Base-by-base conservation (phyloP, 805 yeast genomes). In the Wickerhamiella alocasiicola region DNA sequence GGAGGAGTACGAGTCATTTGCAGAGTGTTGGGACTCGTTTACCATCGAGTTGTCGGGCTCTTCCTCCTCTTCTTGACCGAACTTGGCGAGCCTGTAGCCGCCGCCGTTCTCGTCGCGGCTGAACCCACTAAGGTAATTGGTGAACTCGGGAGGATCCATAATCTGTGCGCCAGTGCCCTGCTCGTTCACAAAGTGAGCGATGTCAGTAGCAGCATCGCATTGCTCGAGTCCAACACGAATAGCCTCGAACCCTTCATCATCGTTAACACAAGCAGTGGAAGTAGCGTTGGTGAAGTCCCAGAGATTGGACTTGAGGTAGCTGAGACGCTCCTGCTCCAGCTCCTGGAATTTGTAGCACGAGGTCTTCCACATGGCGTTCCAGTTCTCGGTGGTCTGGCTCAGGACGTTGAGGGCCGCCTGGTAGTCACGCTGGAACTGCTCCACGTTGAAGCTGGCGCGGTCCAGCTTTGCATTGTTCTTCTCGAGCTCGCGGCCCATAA, bases 221-320 rank as follows among this genome's bases (percentile, higher is more conserved):
- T 71, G 68, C 44, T 85, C 94, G 40, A 83, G 65, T 2, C 72
- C 58, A 6, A 74, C 55, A 42, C 95, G 69, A 11, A 85, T 70
- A 39, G 65, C 65, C 53, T 84, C 95, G 42, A 80, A 81, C 7
- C 80, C 68, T 46, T 74, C 78, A 54, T 84, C 95, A 51, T 78
- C 81, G 32, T 74, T 72, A 24, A 83, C 87, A 55, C 94, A 84
- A 2, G 76, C 66, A 0, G 82, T 68, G 6, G 93, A 81, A 6
- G 81, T 65, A 29, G 76, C 67, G 57, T 83, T 83, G 35, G 88
- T 75, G 53, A 68, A 82, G 31, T 76, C 80, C 81, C 94, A 84
- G 44, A 84, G 58, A 49, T 76, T 81, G 13, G 78, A 64, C 51
- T 81, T 78, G 43, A 80, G 54, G 46, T 76, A 70, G 50, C 78